Base-by-base conservation (phyloP, 768 basidiomycete genomes). In the Boletus insuetus region DNA sequence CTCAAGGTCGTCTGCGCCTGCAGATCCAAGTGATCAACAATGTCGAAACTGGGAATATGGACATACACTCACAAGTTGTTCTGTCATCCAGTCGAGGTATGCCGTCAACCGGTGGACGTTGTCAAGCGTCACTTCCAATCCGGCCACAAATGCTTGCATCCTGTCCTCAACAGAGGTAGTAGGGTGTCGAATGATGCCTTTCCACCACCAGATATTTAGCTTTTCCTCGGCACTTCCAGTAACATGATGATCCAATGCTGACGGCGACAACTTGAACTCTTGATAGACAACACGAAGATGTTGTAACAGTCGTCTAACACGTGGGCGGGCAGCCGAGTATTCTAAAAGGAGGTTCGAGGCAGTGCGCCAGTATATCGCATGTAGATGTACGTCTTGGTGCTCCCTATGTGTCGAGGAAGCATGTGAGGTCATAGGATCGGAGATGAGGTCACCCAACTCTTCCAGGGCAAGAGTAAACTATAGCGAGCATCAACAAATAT, bases 261-360 rank as follows among this genome's bases (percentile, higher is more conserved):
- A 47, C 3, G 46, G 56, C 17, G 51, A 58, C 6, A 67, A 19
- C n/a, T n/a, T n/a, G n/a, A n/a, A n/a, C 10, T 49, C 55, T 35
- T 12, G 62, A 31, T 60, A 67, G 6, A 65, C 47, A 8, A 47
- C 37, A 31, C 34, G 58, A 10, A 73, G 13, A n/a, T 55, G 57
- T 32, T 51, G 54, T 13, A 62, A 46, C 4, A 69, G 13, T 32
- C 35, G 54, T 49, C 50, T 56, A 16, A 52, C 56, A 14, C 61
- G 71, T 8, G 54, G 60, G 34, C 66, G 64, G 16, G 64, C 61
- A 26, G 67, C 68, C 6, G 69, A 67, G 51, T 71, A 73, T 52
- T 71, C 71, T 24, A 71, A 52, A 19, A 72, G 62, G 16, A 71
- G 65, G 40, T 67, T 71, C 5, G 71, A 71, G 1, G 69, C 42